Evolutionary conservation across 2,329 filamentous ascomycete species (phyloP), one percentile per base, ranked within the genome.

Genomic region (Penicillium oxalicum): DNA sequence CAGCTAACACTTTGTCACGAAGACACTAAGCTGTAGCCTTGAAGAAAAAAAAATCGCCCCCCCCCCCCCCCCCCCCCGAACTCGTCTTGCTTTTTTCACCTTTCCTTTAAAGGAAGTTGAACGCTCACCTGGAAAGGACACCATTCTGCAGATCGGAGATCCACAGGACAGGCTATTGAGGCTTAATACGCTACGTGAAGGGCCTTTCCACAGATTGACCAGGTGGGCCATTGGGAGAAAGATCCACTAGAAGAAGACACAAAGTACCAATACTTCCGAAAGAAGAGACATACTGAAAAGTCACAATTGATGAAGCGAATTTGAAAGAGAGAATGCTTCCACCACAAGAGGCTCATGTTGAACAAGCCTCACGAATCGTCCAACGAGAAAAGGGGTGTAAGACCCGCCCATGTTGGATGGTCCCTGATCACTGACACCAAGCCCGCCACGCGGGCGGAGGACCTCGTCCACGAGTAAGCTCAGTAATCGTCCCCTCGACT

Each of bases 401-500:
- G 18, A 11, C 18, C 13, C 26, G 25, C 13, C 33, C 42, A 44
- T 44, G 42, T 44, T 44, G 42, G 25, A 44, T 44, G 32, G 25
- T n/a, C 9, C 35, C 24, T 3, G 36, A 13, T 28, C 34, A 36
- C 29, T 26, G 4, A 28, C 4, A 9, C 28, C 42, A 37, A 28
- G 9, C 34, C 40, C 12, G 5, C 7, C 5, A 8, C 13, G n/a
- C 27, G n/a, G n/a, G 13, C 9, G 8, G 18, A 5, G 7, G 40
- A 33, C 25, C 13, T 7, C 40, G 3, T 5, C 4, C 4, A 9
- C 7, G 18, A 18, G 18, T 34, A 32, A 12, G 9, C 26, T 36
- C 32, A 44, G n/a, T 44, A 44, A 25, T 44, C 42, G n/a, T 36
- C 42, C 7, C 42, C 42, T 3, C 42, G 42, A 37, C 42, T 44